Percentiles rank a stretch among this genome's conserved stretches.
phyloP scores from a whole-genome alignment of 2,329 filamentous ascomycete species.

The Cercospora janseana region DNA sequence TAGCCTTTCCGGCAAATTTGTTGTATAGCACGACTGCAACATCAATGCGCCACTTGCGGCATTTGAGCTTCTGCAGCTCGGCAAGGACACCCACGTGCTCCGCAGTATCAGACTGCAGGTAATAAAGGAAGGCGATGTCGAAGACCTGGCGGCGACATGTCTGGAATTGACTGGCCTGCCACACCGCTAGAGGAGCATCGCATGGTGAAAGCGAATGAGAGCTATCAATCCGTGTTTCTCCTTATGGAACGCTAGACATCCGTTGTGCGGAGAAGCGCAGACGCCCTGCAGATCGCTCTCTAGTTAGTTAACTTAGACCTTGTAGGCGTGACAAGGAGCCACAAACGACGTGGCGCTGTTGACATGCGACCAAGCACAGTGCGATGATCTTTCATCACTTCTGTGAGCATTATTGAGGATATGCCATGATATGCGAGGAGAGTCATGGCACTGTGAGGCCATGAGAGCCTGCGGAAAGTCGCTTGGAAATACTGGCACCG shows the following conservation, averaged over 20 bases:
- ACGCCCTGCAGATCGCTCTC: background rate
- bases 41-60: constrained; percentile 3
- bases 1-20: background rate
- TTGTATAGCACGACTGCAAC: background rate
- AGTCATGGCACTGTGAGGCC: no score
- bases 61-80: background rate
- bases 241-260: no score
- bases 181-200: background rate
- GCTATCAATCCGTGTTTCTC: no score
- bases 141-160: background rate
- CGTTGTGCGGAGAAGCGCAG: constrained; percentile 2
- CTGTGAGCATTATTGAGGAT: no score
- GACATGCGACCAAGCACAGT: background rate
- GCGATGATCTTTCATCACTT: no score
- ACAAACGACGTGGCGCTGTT: background rate
- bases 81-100: no score
- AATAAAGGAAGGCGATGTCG: background rate
- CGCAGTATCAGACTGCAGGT: no score
- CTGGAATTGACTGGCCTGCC: background rate
- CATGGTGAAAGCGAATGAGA: no score
- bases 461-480: background rate
- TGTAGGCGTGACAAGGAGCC: background rate
- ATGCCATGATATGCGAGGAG: no score
- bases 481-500: background rate
- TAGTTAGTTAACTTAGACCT: background rate